These are phyloP conservation scores for Cyberlindnera euphorbiae DNA, from an alignment of 805 yeast species.

Conservation along the genomic window DNA sequence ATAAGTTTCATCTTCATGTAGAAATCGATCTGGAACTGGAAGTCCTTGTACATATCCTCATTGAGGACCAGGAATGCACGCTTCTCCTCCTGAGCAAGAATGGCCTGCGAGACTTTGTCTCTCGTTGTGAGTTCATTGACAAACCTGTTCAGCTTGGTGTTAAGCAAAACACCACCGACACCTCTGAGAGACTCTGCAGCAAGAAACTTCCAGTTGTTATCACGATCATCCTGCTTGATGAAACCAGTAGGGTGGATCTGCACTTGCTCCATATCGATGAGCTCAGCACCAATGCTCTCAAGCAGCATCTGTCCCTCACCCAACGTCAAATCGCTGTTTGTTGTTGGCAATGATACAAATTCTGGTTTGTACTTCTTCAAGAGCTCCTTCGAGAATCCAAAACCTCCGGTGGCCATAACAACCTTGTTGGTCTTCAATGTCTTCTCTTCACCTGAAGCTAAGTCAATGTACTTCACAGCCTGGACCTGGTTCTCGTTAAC, in stretches of 20 bases:
- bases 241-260: slow-evolving; percentile 65
- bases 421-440: slow-evolving; percentile 30
- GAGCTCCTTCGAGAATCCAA: slow-evolving; percentile 35
- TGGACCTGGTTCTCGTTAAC: slow-evolving; percentile 29
- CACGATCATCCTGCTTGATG: slow-evolving; percentile 38
- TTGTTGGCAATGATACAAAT: slow-evolving; percentile 42
- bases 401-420: slow-evolving; percentile 59
- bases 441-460: slow-evolving; percentile 21
- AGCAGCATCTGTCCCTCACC: slow-evolving; percentile 57
- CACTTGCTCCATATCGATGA: slow-evolving; percentile 53
- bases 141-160: slow-evolving; percentile 40
- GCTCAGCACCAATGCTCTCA: slow-evolving; percentile 40
- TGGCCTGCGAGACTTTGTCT: slow-evolving; percentile 45
- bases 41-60: slow-evolving; percentile 39
- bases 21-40: slow-evolving; percentile 46
- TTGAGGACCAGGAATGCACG: slow-evolving; percentile 36
- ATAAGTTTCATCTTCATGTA: slow-evolving; percentile 38
- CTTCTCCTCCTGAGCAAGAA: slow-evolving; percentile 29
- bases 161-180: slow-evolving; percentile 50
- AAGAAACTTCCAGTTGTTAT: slow-evolving; percentile 44
- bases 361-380: slow-evolving; percentile 44
- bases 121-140: slow-evolving; percentile 51
- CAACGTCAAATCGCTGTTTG: slow-evolving; percentile 50
- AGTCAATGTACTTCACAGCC: slow-evolving; percentile 39
- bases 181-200: slow-evolving; percentile 61